Conservation (phyloP, 768 basidiomycete genomes). For the Suillus weaverae region DNA sequence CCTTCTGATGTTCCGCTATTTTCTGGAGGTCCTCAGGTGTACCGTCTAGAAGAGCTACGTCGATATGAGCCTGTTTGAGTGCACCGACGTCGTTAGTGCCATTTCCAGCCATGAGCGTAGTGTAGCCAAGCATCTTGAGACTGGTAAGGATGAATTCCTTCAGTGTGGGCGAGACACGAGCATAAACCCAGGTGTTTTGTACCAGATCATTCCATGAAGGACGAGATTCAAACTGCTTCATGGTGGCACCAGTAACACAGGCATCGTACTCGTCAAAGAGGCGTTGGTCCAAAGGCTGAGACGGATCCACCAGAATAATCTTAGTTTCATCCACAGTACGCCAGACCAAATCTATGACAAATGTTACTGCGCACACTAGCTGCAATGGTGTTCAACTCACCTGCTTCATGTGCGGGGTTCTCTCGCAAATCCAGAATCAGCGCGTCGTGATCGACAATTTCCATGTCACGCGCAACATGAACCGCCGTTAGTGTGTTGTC, state of each 20-base stretch:
- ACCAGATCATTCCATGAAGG: constrained; percentile 81
- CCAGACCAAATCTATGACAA: constrained; percentile 79
- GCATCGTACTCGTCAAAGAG: constrained; percentile 91
- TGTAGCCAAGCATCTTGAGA: constrained; percentile 85
- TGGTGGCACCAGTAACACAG: constrained; percentile 91
- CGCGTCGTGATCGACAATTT: constrained; percentile 94
- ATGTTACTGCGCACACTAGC: background rate
- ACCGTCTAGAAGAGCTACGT: constrained; percentile 90
- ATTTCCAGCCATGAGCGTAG: constrained; percentile 97
- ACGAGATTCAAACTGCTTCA: constrained; percentile 78
- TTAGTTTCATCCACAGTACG: constrained; percentile 90
- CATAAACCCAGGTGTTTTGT: constrained; percentile 97
- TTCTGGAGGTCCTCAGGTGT: constrained; percentile 88
- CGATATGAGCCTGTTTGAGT: constrained; percentile 96
- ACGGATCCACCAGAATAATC: constrained; percentile 82
- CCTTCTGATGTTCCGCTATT: constrained; percentile 88
- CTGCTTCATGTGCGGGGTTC: constrained; percentile 65
- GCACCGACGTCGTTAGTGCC: constrained; percentile 99
- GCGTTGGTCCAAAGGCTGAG: constrained; percentile 70
- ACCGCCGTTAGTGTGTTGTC: constrained; percentile 97
- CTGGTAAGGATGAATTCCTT: constrained; percentile 95
- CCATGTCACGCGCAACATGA: constrained; percentile 94
- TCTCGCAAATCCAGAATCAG: constrained; percentile 91
- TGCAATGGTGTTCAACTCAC: constrained; percentile 41
- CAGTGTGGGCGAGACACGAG: constrained; percentile 92